Conservation (phyloP, 352 stramenopile genomes). For the Globisporangium uncinulatum region DNA sequence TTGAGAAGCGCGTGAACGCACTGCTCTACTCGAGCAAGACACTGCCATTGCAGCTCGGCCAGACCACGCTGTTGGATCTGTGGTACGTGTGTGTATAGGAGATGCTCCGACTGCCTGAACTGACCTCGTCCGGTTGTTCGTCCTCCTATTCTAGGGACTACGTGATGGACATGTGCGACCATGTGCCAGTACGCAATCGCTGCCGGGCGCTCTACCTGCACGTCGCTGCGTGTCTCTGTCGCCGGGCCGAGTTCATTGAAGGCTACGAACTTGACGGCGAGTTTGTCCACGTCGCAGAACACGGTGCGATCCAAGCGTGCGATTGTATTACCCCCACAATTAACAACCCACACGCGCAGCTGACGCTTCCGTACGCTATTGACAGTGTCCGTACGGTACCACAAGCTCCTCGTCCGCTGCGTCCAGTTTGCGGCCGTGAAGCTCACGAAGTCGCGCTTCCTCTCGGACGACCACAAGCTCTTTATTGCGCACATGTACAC, state of each 20-base stretch:
- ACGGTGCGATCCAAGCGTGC: constrained; percentile 15
- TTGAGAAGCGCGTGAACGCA: constrained; percentile 43
- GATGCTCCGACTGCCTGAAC: neutral
- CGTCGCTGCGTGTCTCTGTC: constrained; percentile 59
- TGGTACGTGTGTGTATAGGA: constrained; percentile 30
- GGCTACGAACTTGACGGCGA: constrained; percentile 56
- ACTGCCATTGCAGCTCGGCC: constrained; percentile 53
- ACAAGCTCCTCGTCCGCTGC: constrained; percentile 49
- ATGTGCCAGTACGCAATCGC: constrained; percentile 65
- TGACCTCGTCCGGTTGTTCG: neutral
- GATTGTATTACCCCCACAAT: neutral
- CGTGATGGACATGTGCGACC: constrained; percentile 78
- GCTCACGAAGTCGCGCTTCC: constrained; percentile 53
- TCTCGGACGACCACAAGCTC: constrained; percentile 66
- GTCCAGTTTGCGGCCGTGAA: constrained; percentile 58
- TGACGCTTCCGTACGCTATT: neutral
- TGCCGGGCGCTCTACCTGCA: constrained; percentile 70
- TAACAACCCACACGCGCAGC: too few species aligned
- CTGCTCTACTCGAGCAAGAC: constrained; percentile 73
- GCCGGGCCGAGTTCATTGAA: constrained; percentile 75
- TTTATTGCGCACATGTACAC: constrained; percentile 72
- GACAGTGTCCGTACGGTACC: constrained; percentile 55
- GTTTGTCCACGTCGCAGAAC: constrained; percentile 35
- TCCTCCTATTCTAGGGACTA: constrained; percentile 36
- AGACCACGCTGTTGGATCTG: constrained; percentile 67